Evolutionary conservation across 108 stramenopile species (phyloP), one percentile per base, ranked within the genome.

Genomic region (Discostella stelligeroides): DNA sequence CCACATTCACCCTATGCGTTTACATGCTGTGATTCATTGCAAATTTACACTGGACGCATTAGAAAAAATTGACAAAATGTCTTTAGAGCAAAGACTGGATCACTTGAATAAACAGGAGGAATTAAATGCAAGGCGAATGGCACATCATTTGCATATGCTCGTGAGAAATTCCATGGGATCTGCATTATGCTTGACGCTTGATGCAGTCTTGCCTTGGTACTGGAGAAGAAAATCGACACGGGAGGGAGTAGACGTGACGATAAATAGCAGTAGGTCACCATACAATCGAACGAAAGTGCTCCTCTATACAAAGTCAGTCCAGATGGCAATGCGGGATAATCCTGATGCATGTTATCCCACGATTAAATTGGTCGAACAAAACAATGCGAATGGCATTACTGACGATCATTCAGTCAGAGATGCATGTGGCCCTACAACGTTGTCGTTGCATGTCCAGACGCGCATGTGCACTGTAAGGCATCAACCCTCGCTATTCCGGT

Each of bases 381-480:
- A 9, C 39, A 23, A 37, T 4, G 38, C 7, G 17, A 14, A 29
- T 7, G 49, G 66, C 9, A 0, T 25, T 47, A 42, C 12, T 29
- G 60, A 12, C 14, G 56, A 41, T 13, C 29, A 24, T 8, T 23
- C 2, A 23, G 23, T 17, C 11, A 13, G 39, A 24, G 27, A 17
- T 18, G 39, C 4, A 7, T 1, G 9, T 10, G 21, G 48, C 1
- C 10, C 12, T 30, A 27, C 24, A 14, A 45, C 73, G 0, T 42
- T 75, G 40, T 56, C 60, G 27, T 34, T 82, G 49, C 12, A 34
- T 40, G 72, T 82, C 9, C 24, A 41, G 12, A 60, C 80, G 46
- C 47, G 80, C 51, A 82, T 82, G 80, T 82, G 80, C 66, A 82
- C 80, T 25, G 75, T 82, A 5, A 27, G 75, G 12, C 76, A 75